Base-by-base conservation (phyloP, 768 basidiomycete species). In the Boletus pseudopeckii region DNA sequence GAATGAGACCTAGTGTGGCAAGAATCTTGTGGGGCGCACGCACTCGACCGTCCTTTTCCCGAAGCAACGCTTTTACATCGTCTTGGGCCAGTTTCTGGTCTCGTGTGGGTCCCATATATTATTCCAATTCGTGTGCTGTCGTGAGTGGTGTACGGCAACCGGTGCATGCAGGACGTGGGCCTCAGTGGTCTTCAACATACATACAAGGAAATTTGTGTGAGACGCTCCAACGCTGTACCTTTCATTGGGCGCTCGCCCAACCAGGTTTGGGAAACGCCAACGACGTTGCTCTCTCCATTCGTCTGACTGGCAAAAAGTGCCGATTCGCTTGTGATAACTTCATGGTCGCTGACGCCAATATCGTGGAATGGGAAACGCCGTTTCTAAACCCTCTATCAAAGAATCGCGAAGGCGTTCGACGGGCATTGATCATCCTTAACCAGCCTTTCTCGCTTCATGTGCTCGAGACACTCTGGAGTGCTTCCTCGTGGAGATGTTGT, bases 361-460 rank as follows among this genome's bases (percentile, higher is more conserved):
- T 51, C 41, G 44, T 54, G 5, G 58, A 68, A 53, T 70, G 69
- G 69, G 55, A 57, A 18, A 62, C 60, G 0, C 45, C 55, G 4
- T 70, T 70, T 49, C 48, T 70, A 15, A 60, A 58, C 46, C 68
- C 68, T 11, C 53, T 45, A 13, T 40, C 54, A 5, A 36, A 53
- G 5, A 30, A 50, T 15, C 9, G 9, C 15, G 44, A 48, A 5
- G 48, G 40, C 33, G 47, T 20, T 17, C 56, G 39, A 20, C 75
- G 75, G 39, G 90, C 85, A 0, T 75, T 98, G 54, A 84, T 98
- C 61, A 85, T 99, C 60, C 79, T 98, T 51, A 98, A 99, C 69
- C 91, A 96, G 56, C 88, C 92, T 0, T 92, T 96, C 65, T 83
- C 84, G 22, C 58, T 70, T 4, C 59, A 72, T 10, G 77, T 97